Evolutionary conservation across 1,284 basidiomycete species (phyloP).

Genomic region (Fomitopsis palustris): DNA sequence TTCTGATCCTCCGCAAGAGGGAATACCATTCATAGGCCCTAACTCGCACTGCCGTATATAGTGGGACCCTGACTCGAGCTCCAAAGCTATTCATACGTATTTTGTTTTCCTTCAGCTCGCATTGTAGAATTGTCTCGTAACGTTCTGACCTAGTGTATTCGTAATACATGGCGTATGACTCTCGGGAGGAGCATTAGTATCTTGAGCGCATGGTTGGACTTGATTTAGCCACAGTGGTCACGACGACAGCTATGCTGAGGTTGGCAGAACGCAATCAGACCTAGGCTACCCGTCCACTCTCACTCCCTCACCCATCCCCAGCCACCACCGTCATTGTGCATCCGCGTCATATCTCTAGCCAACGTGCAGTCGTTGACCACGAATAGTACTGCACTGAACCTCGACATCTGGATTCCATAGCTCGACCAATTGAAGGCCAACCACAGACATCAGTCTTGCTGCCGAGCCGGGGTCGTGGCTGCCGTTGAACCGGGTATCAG

Average conservation of each 20-base stretch:
- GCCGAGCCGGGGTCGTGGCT: background rate
- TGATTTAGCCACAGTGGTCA: background rate
- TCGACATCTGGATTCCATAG: background rate
- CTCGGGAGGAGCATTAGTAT: too few relatives aligned
- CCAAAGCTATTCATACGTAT: background rate
- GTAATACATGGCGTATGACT: too few relatives aligned
- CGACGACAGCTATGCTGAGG: background rate
- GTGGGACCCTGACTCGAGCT: too few relatives aligned
- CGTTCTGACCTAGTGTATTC: too few relatives aligned
- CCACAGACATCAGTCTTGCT: background rate
- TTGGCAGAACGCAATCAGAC: background rate
- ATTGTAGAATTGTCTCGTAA: background rate
- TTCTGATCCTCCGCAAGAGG: too few relatives aligned
- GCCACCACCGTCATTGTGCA: background rate
- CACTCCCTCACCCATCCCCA: background rate
- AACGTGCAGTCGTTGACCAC: background rate
- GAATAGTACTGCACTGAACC: too few relatives aligned
- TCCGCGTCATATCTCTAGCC: background rate
- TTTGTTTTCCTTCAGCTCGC: background rate
- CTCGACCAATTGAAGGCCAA: background rate
- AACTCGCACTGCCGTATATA: too few relatives aligned
- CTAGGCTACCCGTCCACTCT: background rate
- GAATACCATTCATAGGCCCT: too few relatives aligned
- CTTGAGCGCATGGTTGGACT: background rate
- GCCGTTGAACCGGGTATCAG: background rate